A percentile compares a stretch with the other conserved stretches of the same genome.
Conservation (phyloP, 2,329 filamentous ascomycete genomes). For the Aspergillus cejpii region DNA sequence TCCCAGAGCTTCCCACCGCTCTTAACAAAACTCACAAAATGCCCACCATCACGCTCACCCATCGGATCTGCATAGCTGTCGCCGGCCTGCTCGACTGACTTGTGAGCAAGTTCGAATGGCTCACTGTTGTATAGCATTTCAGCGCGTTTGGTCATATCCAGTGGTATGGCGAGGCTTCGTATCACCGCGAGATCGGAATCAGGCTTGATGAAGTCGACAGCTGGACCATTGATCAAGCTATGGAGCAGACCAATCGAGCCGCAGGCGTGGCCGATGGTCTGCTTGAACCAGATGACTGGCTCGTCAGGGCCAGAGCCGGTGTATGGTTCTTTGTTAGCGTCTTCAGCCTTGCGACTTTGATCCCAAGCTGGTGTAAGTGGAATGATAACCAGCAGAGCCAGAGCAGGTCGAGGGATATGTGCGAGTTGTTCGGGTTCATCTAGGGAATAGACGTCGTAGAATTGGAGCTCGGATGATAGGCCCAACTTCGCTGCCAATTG, state of each 20-base stretch:
- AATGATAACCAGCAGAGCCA: slow-evolving; percentile 5
- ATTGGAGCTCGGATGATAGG: slow-evolving; percentile 5
- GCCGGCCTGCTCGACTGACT: slow-evolving; percentile 7
- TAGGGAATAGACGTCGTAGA: slow-evolving; percentile 10
- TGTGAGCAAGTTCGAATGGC: slow-evolving; percentile 17
- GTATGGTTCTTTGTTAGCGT: slow-evolving; percentile 29
- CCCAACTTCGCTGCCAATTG: slow-evolving; percentile 6
- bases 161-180: slow-evolving; percentile 39
- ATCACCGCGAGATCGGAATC: slow-evolving; percentile 44
- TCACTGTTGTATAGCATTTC: slow-evolving; percentile 44
- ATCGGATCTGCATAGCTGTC: slow-evolving; percentile 2
- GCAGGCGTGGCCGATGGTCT: slow-evolving; percentile 54
- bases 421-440: slow-evolving; percentile 2
- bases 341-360: slow-evolving; percentile 1
- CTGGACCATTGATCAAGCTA: slow-evolving; percentile 47
- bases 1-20: slow-evolving; percentile 31
- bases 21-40: slow-evolving; percentile 34
- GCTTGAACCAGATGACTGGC: slow-evolving; percentile 53
- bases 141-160: slow-evolving; percentile 44
- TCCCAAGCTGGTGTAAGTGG: slow-evolving; percentile 6
- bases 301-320: slow-evolving; percentile 44
- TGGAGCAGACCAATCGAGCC: slow-evolving; percentile 55
- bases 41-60: slow-evolving; percentile 5
- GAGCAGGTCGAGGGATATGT: slow-evolving; percentile 6
- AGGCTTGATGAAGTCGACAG: slow-evolving; percentile 37